Evolutionary conservation across 805 yeast genomes (phyloP).

Genomic region (Kluyveromyces starmeri): DNA sequence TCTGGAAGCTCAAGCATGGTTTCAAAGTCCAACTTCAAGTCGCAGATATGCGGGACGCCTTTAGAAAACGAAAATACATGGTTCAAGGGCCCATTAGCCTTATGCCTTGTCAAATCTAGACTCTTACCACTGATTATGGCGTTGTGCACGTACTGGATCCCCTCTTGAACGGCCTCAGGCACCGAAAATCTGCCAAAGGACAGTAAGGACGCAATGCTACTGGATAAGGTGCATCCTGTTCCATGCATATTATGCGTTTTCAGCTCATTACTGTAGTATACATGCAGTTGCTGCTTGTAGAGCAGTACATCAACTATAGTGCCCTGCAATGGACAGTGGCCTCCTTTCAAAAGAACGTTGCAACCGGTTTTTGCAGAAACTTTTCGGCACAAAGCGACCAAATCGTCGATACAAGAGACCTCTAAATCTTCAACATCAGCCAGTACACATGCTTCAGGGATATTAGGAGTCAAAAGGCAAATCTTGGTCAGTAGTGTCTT

Average conservation of each 20-base stretch:
- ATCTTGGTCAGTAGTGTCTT: conserved; percentile 41
- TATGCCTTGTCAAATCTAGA: conserved; percentile 28
- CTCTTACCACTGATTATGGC: conserved; percentile 44
- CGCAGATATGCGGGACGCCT: conserved; percentile 23
- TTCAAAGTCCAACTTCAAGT: conserved; percentile 31
- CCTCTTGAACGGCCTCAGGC: conserved; percentile 41
- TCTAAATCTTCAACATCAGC: conserved; percentile 21
- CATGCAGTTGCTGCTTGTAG: conserved; percentile 30
- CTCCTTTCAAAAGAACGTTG: conserved; percentile 69
- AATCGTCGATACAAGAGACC: conserved; percentile 33
- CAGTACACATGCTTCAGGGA: conserved; percentile 49
- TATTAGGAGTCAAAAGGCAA: conserved; percentile 65
- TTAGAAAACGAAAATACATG: conserved; percentile 40
- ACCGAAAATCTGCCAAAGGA: conserved; percentile 48
- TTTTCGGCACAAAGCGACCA: conserved; percentile 31
- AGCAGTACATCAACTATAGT: conserved; percentile 46
- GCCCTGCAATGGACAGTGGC: conserved; percentile 53
- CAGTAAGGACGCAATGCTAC: conserved; percentile 68
- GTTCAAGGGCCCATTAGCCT: conserved; percentile 68
- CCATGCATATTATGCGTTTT: conserved; percentile 65
- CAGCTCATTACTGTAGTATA: conserved; percentile 40
- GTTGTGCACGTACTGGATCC: conserved; percentile 57
- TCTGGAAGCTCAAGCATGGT: conserved; percentile 49
- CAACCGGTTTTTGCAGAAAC: conserved; percentile 36
- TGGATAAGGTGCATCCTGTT: conserved; percentile 82